Percentiles rank a stretch among this genome's conserved stretches.
Conservation (phyloP, 441 rosid species). For the Erysimum cheiri region DNA sequence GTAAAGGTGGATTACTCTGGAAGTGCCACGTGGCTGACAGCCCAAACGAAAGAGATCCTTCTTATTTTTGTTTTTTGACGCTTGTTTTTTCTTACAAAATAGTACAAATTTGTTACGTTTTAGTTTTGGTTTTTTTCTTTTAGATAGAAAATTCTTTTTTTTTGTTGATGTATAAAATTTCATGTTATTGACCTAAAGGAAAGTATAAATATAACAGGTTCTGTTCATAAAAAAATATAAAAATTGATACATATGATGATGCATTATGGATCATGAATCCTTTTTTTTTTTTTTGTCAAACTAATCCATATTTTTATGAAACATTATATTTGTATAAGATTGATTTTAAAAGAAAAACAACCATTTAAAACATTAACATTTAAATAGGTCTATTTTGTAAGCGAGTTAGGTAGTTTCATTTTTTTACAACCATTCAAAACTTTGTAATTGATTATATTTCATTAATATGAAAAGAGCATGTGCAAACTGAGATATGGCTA, state of each 20-base stretch:
- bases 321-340: too few relatives aligned
- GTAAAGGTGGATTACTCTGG: constrained; percentile 22
- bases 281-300: too few relatives aligned
- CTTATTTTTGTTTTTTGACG: background rate
- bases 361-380: too few relatives aligned
- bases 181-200: background rate
- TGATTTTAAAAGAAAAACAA: too few relatives aligned
- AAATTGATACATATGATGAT: background rate
- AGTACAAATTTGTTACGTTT: constrained; percentile 12
- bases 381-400: too few relatives aligned
- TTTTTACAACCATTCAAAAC: too few relatives aligned
- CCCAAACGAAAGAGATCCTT: constrained; percentile 32
- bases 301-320: background rate
- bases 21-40: constrained; percentile 36
- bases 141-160: background rate
- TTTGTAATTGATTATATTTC: too few relatives aligned
- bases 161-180: background rate
- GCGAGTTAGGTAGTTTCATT: too few relatives aligned
- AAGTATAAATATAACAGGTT: background rate
- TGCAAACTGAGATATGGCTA: too few relatives aligned
- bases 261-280: background rate
- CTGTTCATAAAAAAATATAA: background rate
- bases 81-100: constrained; percentile 14
- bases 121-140: background rate
- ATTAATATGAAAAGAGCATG: too few relatives aligned